Conservation (phyloP, 2,329 filamentous ascomycete genomes). For the Triangularia verruculosa region DNA sequence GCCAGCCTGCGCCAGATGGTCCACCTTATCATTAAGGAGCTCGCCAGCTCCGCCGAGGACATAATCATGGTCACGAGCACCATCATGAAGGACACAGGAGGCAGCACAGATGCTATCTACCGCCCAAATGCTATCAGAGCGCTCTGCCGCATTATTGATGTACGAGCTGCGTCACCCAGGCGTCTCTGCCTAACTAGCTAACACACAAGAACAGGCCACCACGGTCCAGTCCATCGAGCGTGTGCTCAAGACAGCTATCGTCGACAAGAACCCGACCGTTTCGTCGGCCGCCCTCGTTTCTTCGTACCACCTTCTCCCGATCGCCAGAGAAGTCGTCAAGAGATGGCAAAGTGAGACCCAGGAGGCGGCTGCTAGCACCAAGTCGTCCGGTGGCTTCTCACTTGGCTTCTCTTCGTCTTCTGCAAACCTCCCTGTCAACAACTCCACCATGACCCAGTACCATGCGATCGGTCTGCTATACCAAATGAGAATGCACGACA, state of each 20-base stretch:
- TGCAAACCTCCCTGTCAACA: conserved; percentile 74
- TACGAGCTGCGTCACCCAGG: conserved; percentile 43
- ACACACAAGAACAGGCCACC: conserved; percentile 60
- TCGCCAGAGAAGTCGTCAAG: conserved; percentile 90
- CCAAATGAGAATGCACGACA: conserved; percentile 95
- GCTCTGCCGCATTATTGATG: conserved; percentile 94
- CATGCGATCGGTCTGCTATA: conserved; percentile 96
- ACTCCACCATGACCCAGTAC: conserved; percentile 97
- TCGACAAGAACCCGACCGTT: conserved; percentile 97
- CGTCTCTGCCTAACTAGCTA: conserved; percentile 13
- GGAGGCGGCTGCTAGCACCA: conserved; percentile 86
- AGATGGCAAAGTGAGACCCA: conserved; percentile 99
- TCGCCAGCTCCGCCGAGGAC: conserved; percentile 92
- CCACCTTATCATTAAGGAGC: conserved; percentile 95
- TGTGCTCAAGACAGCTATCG: conserved; percentile 98
- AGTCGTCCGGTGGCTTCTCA: conserved; percentile 85
- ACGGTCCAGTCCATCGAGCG: conserved; percentile 97
- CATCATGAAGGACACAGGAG: conserved; percentile 99
- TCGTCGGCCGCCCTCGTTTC: conserved; percentile 94
- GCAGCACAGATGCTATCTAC: conserved; percentile 90
- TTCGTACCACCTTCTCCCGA: conserved; percentile 94
- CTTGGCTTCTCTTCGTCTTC: conserved; percentile 85
- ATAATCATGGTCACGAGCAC: conserved; percentile 99
- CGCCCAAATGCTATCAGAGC: conserved; percentile 94
- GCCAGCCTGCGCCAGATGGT: conserved; percentile 97